Evolutionary conservation across 2,329 filamentous ascomycete genomes (phyloP).

Genomic region (Arthroderma sp.): DNA sequence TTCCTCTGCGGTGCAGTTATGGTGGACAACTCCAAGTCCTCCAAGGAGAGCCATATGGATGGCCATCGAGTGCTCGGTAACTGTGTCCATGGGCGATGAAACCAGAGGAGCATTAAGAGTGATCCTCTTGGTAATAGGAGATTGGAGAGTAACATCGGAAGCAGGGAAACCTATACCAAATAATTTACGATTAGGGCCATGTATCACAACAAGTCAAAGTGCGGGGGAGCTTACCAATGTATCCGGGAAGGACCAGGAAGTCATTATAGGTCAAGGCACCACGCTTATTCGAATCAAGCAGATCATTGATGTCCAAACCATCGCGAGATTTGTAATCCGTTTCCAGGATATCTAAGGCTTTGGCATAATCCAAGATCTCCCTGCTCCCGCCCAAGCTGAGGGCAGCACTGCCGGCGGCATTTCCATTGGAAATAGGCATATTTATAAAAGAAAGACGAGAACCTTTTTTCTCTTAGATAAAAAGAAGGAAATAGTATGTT

Average conservation of each 20-base stretch:
- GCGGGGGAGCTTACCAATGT: constrained; percentile 54
- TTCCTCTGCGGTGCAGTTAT: constrained; percentile 96
- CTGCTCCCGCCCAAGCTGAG: constrained; percentile 32
- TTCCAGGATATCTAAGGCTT: constrained; percentile 66
- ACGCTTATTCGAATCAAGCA: constrained; percentile 82
- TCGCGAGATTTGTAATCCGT: constrained; percentile 64
- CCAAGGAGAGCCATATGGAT: constrained; percentile 61
- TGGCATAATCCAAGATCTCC: constrained; percentile 57
- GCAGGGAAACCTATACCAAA: constrained; percentile 61
- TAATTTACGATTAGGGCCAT: not conserved
- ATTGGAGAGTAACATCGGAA: constrained; percentile 74
- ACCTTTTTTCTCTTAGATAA: constrained; percentile 4
- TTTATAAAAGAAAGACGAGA: constrained; percentile 24
- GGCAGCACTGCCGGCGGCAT: constrained; percentile 39
- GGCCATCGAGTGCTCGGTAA: constrained; percentile 98
- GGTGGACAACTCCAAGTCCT: constrained; percentile 74
- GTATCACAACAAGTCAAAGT: constrained; percentile 3
- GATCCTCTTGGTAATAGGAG: constrained; percentile 88
- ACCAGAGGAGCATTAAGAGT: constrained; percentile 91
- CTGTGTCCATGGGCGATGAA: constrained; percentile 98
- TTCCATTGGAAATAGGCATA: constrained; percentile 63
- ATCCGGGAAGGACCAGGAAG: constrained; percentile 90
- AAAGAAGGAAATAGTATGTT: constrained; percentile 12
- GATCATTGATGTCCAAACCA: constrained; percentile 72
- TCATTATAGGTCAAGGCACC: constrained; percentile 98